Conservation (phyloP, 768 basidiomycete species). For the Cystobasidium onofrii region DNA sequence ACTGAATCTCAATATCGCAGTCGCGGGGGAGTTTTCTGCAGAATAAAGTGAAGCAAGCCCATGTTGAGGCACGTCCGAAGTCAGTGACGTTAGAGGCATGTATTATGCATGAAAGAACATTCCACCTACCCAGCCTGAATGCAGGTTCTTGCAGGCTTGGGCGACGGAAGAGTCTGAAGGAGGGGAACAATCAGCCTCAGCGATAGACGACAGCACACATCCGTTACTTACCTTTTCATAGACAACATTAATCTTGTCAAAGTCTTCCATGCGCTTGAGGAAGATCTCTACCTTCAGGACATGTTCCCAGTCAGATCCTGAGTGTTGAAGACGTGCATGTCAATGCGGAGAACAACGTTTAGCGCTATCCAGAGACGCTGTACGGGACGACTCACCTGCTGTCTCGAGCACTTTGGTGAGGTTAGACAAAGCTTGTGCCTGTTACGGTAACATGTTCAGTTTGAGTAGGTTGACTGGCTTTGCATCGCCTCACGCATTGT, state of each 20-base stretch:
- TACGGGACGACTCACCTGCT: not conserved
- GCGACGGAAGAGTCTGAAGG: conserved; percentile 6
- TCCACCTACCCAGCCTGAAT: conserved; percentile 23
- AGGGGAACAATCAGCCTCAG: not conserved
- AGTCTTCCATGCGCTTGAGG: conserved; percentile 26
- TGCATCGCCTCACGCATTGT: not conserved
- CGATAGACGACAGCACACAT: not conserved
- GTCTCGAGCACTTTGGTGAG: conserved; percentile 16
- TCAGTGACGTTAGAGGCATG: too few relatives aligned
- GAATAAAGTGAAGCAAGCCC: not conserved
- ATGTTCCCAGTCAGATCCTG: conserved; percentile 15
- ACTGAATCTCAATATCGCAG: conserved; percentile 27
- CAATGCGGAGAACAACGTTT: not conserved
- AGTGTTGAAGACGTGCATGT: not conserved
- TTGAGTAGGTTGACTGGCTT: not conserved
- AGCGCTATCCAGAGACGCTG: not conserved
- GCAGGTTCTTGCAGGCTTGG: conserved; percentile 23
- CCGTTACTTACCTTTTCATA: conserved; percentile 2
- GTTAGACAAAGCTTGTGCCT: conserved; percentile 14
- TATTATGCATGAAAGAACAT: not conserved
- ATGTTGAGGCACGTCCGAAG: not conserved
- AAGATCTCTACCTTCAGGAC: conserved; percentile 16
- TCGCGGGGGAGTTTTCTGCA: not conserved
- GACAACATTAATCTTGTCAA: conserved; percentile 27
- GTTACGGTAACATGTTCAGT: not conserved